These are phyloP conservation scores for Ananas comosus DNA, from an alignment of 176 grass and related monocot species.

Conservation along the genomic window DNA sequence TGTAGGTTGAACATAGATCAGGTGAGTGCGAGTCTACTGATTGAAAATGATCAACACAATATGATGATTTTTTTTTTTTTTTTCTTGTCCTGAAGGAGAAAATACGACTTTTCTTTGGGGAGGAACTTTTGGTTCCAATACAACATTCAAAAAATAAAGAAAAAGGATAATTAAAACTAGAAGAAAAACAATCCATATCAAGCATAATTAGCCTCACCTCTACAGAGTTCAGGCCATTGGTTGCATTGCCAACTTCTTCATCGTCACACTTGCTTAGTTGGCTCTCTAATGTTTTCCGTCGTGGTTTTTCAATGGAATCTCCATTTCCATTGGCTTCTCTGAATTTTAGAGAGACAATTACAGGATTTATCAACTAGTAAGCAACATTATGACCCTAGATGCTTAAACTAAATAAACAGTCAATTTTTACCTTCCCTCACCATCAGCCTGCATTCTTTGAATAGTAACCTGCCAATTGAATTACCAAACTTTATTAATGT, in stretches of 20 bases:
- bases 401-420: not conserved
- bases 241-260: slow-evolving; percentile 45
- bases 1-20: not conserved
- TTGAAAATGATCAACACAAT: not conserved
- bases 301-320: not conserved
- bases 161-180: slow-evolving; percentile 1
- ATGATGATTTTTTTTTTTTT: not conserved
- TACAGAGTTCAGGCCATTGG: slow-evolving; percentile 40
- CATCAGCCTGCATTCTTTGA: slow-evolving; percentile 69
- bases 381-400: not conserved
- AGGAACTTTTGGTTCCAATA: too few species aligned
- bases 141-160: not conserved
- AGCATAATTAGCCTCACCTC: slow-evolving; percentile 37
- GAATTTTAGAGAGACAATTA: not conserved
- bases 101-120: too few species aligned
- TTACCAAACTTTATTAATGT: slow-evolving; percentile 14
- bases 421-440: slow-evolving; percentile 29
- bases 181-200: not conserved
- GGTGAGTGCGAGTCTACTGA: not conserved
- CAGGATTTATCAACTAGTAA: not conserved
- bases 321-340: slow-evolving; percentile 9
- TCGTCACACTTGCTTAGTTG: slow-evolving; percentile 59
- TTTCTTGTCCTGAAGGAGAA: not conserved
- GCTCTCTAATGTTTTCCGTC: slow-evolving; percentile 44
- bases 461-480: slow-evolving; percentile 82